Conservation (phyloP, 192 early-diverging fungal species). For the Umbelopsis sp. region DNA sequence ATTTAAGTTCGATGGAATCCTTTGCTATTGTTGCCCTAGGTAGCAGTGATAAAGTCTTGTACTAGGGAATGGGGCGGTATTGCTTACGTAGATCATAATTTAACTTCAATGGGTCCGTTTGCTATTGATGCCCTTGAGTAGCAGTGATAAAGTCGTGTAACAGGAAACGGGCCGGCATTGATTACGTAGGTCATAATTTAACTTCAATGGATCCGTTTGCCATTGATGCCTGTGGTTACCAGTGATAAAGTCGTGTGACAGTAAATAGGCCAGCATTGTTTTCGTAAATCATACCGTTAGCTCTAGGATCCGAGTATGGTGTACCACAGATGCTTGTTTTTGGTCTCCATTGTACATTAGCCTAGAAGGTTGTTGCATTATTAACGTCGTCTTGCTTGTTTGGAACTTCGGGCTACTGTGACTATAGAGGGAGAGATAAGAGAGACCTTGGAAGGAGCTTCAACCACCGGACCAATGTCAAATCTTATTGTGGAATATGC, state of each 20-base stretch:
- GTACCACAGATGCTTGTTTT: constrained; percentile 3
- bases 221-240: not conserved
- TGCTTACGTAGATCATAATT: constrained; percentile 1
- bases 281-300: constrained; percentile 8
- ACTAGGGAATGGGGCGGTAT: not conserved
- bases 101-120: constrained; percentile 1
- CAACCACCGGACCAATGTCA: not conserved
- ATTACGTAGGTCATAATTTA: constrained; percentile 1
- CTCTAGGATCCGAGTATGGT: constrained; percentile 3
- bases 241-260: constrained; percentile 1
- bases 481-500: constrained; percentile 4
- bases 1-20: not conserved
- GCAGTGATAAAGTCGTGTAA: not conserved
- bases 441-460: not conserved
- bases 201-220: not conserved
- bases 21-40: not conserved
- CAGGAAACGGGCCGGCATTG: not conserved
- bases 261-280: not conserved
- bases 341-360: not conserved
- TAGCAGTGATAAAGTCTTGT: not conserved
- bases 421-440: constrained; percentile 3
- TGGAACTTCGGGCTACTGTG: not conserved
- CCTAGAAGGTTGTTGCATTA: constrained; percentile 1
- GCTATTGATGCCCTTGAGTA: not conserved
- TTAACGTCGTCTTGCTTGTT: not conserved